phyloP scores from a whole-genome alignment of 1,284 basidiomycete genomes.

The Schizopora paradoxa region DNA sequence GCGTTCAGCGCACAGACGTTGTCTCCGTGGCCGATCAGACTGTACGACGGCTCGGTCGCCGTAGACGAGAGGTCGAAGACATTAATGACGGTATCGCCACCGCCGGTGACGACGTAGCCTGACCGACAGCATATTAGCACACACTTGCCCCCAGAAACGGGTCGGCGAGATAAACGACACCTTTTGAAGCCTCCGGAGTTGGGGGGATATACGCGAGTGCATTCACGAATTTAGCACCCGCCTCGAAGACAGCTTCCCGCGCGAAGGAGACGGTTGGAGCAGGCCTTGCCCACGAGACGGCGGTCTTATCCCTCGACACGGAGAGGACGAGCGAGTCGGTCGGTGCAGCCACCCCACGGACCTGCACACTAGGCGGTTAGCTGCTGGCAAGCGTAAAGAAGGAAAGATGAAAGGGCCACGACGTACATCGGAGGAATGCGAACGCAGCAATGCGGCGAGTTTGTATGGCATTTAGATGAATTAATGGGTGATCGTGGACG shows the following conservation, averaged over 20 bases:
- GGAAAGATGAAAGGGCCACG: conserved; percentile 9
- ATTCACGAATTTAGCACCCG: conserved; percentile 77
- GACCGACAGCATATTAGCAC: conserved; percentile 17
- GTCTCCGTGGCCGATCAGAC: conserved; percentile 83
- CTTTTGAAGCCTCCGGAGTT: conserved; percentile 60
- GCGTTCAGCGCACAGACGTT: conserved; percentile 89
- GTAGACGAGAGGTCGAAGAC: conserved; percentile 60
- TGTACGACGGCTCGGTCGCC: conserved; percentile 66
- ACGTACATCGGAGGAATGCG: conserved; percentile 73
- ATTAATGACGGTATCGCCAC: conserved; percentile 81
- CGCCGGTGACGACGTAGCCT: conserved; percentile 84
- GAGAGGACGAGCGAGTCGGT: conserved; percentile 73
- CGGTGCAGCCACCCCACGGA: conserved; percentile 69
- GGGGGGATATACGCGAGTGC: conserved; percentile 75
- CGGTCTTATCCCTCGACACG: conserved; percentile 85
- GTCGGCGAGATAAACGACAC: conserved; percentile 31
- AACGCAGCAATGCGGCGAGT: conserved; percentile 71
- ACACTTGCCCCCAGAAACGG: neutral
- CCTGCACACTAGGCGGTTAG: conserved; percentile 44
- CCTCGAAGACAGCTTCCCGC: conserved; percentile 50
- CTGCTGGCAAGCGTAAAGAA: conserved; percentile 15
- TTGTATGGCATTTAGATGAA: conserved; percentile 64
- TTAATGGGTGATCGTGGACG: neutral
- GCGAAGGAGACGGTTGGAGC: conserved; percentile 44
- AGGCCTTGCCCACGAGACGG: conserved; percentile 77